Base-by-base conservation (phyloP, 140 eudicot genomes). In the Stevia rebaudiana region DNA sequence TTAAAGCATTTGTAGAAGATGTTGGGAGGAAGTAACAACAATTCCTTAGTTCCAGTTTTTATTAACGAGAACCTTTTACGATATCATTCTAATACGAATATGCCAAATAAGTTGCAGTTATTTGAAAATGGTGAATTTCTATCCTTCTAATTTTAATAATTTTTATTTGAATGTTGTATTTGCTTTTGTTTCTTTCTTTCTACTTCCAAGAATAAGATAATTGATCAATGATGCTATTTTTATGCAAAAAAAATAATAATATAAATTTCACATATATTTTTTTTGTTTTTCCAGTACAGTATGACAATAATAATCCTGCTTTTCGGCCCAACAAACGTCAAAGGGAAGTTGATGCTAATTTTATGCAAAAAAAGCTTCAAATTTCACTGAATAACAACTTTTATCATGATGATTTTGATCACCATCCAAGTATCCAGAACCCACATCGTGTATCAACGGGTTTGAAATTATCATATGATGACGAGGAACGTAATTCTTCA, bases 371-470 rank as follows among this genome's bases (percentile, higher is more conserved):
- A 39, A 87, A 81, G 77, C 86, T 77, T 79, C 98, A 79, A 56
- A 82, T 82, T 53, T 84, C 95, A 40, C 68, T 87, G 72, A 84
- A 77, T 73, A 80, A 70, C 53, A 80, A 80, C 55, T 33, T 72
- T 21, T 82, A 70, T 70, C 75, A 67, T 60, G 87, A 84, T 13
- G 95, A 83, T 48, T 63, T 77, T 70, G 96, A 85, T 40, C 84
- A 74, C 47, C 74, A 76, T 33, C 69, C 78, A 42, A 79, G 72
- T 48, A 77, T 81, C 65, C 82, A 65, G 19, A 83, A 68, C 70
- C 89, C 78, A 52, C 80, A 88, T 77, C 88, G 80, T 11, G 99
- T 94, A 36, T 94, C 99, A 22, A 94, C 97, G 56, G 99, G 99
- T 70, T 76, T 94, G 39, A 85, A 83, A 57, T 72, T 94, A 64